These are phyloP conservation scores for Agaricus subrufescens DNA, from an alignment of 768 basidiomycete species.

Conservation along the genomic window DNA sequence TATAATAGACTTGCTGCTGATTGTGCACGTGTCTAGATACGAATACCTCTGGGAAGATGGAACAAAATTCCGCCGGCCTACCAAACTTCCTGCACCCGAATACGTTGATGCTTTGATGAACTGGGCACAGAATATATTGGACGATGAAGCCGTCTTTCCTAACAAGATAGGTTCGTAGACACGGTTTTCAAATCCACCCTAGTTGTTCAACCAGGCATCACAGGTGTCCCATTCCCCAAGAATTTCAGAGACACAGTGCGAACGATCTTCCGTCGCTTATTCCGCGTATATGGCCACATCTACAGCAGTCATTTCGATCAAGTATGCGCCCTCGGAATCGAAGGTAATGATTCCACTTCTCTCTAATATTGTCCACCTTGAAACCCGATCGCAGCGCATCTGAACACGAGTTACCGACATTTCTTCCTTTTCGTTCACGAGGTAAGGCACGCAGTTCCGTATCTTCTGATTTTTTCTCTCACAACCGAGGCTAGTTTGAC, in stretches of 20 bases:
- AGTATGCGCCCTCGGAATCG: constrained; percentile 95
- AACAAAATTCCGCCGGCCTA: constrained; percentile 78
- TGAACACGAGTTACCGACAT: constrained; percentile 98
- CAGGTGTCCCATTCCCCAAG: constrained; percentile 87
- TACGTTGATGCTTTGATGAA: constrained; percentile 99
- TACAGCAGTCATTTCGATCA: constrained; percentile 99
- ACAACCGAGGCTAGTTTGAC: constrained; percentile 58
- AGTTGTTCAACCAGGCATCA: background rate
- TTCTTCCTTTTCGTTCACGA: constrained; percentile 97
- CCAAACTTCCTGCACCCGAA: constrained; percentile 92
- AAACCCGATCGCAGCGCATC: constrained; percentile 59
- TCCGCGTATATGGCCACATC: constrained; percentile 96
- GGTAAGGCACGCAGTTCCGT: constrained; percentile 39
- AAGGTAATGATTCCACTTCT: constrained; percentile 53
- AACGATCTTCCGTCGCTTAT: constrained; percentile 87
- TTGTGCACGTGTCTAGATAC: constrained; percentile 46
- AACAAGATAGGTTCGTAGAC: constrained; percentile 77
- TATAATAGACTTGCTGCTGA: background rate
- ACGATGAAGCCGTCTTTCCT: constrained; percentile 91
- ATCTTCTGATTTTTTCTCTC: constrained; percentile 2
- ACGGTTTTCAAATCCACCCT: background rate
- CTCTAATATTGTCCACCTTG: background rate
- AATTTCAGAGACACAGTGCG: constrained; percentile 89
- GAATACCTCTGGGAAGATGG: constrained; percentile 97
- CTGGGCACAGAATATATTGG: constrained; percentile 91